phyloP scores from a whole-genome alignment of 2,329 filamentous ascomycete genomes.

The Biscogniauxia marginata region DNA sequence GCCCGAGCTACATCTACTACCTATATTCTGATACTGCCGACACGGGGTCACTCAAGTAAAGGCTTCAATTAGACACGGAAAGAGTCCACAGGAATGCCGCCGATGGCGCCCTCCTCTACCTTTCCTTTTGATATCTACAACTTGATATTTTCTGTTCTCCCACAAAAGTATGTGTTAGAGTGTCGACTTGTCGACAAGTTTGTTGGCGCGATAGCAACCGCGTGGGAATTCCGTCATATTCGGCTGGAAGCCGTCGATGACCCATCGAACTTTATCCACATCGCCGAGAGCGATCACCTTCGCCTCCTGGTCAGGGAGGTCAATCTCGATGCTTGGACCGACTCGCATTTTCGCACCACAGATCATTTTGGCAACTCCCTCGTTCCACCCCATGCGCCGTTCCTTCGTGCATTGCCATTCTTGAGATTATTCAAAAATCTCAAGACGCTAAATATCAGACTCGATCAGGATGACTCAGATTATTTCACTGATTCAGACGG shows the following conservation, averaged over 20 bases:
- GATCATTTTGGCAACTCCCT: background rate
- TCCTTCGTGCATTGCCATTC: conserved; percentile 3
- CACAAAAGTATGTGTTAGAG: background rate
- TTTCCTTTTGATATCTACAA: background rate
- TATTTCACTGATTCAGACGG: background rate
- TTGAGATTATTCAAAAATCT: conserved; percentile 1
- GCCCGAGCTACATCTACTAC: no score
- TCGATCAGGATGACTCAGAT: background rate
- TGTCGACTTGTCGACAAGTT: conserved; percentile 5
- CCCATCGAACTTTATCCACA: background rate
- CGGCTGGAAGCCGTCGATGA: background rate
- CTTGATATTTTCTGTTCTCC: background rate
- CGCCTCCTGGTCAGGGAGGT: conserved; percentile 6
- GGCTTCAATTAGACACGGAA: no score
- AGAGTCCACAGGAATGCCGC: background rate
- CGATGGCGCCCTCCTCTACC: background rate
- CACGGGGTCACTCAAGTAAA: no score
- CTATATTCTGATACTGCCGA: no score
- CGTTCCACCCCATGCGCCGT: background rate
- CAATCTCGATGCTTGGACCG: conserved; percentile 5
- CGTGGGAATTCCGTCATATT: conserved; percentile 4
- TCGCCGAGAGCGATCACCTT: conserved; percentile 2
- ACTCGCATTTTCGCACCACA: background rate
- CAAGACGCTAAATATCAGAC: conserved; percentile 2
- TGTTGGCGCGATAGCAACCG: conserved; percentile 1